Percentiles rank a stretch among this genome's conserved stretches.
These are phyloP conservation scores for Coniochaeta sp. DNA, from an alignment of 2,329 filamentous ascomycete genomes.

Conservation along the genomic window DNA sequence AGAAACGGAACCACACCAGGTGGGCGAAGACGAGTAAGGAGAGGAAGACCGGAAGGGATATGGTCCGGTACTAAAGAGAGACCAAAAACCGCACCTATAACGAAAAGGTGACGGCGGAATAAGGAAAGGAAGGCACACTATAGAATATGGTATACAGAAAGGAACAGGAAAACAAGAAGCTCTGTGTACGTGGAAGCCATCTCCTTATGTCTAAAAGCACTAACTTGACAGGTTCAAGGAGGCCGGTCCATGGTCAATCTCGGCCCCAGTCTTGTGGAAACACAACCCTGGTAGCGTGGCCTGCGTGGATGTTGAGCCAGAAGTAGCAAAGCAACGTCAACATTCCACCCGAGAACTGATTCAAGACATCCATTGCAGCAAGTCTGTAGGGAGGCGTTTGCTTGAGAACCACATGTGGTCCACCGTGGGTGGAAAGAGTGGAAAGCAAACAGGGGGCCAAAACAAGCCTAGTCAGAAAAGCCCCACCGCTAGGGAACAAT, in stretches of 20 bases:
- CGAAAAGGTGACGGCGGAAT: not conserved
- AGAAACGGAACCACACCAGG: constrained; percentile 15
- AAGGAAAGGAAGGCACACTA: not conserved
- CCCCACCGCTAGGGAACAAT: not conserved
- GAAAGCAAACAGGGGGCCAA: not conserved
- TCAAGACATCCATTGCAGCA: not conserved
- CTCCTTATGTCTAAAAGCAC: not conserved
- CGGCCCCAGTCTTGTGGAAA: not conserved
- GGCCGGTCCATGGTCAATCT: not conserved
- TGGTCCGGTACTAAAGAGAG: not conserved
- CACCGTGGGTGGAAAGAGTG: not conserved
- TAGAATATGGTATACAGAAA: not conserved
- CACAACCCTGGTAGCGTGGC: too few relatives aligned
- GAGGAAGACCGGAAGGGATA: constrained; percentile 1
- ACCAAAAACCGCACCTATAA: constrained; percentile 3
- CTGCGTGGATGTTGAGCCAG: not conserved
- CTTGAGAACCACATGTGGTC: not conserved
- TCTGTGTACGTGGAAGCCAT: not conserved
- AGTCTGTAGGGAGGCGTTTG: not conserved
- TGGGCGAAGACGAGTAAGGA: constrained; percentile 10
- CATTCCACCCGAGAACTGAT: not conserved
- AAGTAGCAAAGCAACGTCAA: not conserved
- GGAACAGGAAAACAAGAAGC: not conserved
- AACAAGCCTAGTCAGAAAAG: not conserved
- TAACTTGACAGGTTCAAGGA: not conserved